phyloP scores from a whole-genome alignment of 805 yeast species.

The Wickerhamiella cacticola region DNA sequence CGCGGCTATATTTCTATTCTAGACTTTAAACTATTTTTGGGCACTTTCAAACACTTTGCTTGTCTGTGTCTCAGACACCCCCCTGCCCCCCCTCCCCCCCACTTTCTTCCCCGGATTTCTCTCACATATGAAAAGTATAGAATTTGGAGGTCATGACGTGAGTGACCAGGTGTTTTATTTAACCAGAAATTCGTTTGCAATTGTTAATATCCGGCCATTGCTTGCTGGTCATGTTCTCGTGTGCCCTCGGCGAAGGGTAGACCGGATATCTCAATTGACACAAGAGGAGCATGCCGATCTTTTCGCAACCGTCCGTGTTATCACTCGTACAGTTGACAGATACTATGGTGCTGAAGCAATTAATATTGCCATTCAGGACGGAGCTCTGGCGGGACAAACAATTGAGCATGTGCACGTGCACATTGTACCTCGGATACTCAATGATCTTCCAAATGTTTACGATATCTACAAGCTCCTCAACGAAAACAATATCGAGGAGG shows the following conservation, averaged over 20 bases:
- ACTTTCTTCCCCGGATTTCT: too few species aligned
- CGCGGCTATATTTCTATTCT: too few species aligned
- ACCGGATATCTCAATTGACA: conserved; percentile 56
- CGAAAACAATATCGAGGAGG: conserved; percentile 38
- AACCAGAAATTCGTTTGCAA: conserved; percentile 59
- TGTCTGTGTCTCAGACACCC: too few species aligned
- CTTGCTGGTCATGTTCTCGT: conserved; percentile 90
- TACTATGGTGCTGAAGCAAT: conserved; percentile 68
- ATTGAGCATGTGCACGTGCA: conserved; percentile 93
- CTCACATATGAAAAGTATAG: neutral
- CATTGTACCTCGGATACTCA: conserved; percentile 61
- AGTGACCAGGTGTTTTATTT: conserved; percentile 34
- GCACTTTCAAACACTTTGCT: too few species aligned
- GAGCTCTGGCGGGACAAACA: conserved; percentile 92
- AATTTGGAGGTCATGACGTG: conserved; percentile 28
- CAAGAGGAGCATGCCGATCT: conserved; percentile 62
- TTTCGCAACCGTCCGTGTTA: conserved; percentile 58
- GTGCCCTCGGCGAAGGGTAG: conserved; percentile 64
- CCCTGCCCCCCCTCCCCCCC: too few species aligned
- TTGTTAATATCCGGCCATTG: conserved; percentile 85
- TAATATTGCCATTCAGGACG: conserved; percentile 92
- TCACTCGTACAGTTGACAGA: conserved; percentile 54
- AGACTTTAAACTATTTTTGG: too few species aligned
- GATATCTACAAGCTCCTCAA: conserved; percentile 60
- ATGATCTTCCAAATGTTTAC: conserved; percentile 56